Conservation (phyloP, 352 stramenopile genomes). For the Pythium vanterpoolii region DNA sequence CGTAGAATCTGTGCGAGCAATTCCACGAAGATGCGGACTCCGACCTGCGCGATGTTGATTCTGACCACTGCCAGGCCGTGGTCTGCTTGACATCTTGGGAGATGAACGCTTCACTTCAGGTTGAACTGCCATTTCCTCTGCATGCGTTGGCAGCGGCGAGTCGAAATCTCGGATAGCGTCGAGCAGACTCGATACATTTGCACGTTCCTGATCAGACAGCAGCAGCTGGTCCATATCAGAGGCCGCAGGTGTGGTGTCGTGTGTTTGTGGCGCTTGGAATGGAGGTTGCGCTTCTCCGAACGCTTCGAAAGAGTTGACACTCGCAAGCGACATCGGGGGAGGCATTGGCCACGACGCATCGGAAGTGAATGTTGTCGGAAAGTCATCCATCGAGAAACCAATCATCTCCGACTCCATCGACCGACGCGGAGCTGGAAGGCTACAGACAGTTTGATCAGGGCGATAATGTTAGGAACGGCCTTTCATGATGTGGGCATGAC, state of each 20-base stretch:
- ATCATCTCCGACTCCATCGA: conserved; percentile 55
- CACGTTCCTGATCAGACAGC: conserved; percentile 60
- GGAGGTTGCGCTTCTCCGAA: neutral
- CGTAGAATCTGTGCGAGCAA: conserved; percentile 7
- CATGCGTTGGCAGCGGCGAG: conserved; percentile 21
- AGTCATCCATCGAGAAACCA: conserved; percentile 65
- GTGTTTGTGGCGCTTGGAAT: neutral
- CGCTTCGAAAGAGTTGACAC: conserved; percentile 20
- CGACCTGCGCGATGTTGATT: conserved; percentile 5
- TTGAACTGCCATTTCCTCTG: conserved; percentile 3
- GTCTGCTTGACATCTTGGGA: conserved; percentile 3
- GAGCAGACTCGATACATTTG: conserved; percentile 56
- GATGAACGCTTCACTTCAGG: conserved; percentile 2
- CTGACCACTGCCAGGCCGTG: conserved; percentile 6
- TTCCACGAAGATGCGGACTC: conserved; percentile 19
- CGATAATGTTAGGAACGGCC: neutral
- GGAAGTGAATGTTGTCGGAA: conserved; percentile 44
- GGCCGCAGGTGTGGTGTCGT: neutral
- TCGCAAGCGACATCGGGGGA: conserved; percentile 17
- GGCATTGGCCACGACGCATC: conserved; percentile 41
- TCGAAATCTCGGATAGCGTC: conserved; percentile 75
- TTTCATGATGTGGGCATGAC: neutral
- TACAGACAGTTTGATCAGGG: neutral
- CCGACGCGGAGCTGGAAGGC: conserved; percentile 18
- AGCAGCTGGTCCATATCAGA: conserved; percentile 32